These are phyloP conservation scores for Sordariomycetes sp. DNA, from an alignment of 2,329 filamentous ascomycete genomes.

Conservation along the genomic window DNA sequence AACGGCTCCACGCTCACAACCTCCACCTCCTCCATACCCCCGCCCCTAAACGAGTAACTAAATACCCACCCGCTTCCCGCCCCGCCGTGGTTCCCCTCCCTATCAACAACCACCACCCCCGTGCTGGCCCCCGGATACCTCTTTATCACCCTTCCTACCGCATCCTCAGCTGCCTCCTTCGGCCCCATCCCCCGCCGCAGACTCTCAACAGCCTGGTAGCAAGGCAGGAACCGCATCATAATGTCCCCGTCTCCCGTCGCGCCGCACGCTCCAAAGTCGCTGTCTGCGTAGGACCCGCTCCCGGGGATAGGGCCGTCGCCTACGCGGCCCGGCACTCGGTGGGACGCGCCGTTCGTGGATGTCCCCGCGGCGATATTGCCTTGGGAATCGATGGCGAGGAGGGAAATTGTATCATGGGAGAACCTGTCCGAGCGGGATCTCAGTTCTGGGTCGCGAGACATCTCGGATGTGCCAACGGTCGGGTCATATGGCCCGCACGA, in stretches of 20 bases:
- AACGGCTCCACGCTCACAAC: slow-evolving; percentile 24
- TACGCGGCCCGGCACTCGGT: slow-evolving; percentile 40
- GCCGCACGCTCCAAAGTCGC: slow-evolving; percentile 38
- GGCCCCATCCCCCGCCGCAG: slow-evolving; percentile 33
- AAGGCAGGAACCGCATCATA: slow-evolving; percentile 44
- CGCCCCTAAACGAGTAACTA: slow-evolving; percentile 35
- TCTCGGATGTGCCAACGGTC: slow-evolving; percentile 2
- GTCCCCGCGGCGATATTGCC: slow-evolving; percentile 39
- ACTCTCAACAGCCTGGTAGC: slow-evolving; percentile 43
- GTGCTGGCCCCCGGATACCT: slow-evolving; percentile 31
- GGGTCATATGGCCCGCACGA: slow-evolving; percentile 35
- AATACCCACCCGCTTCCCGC: slow-evolving; percentile 41
- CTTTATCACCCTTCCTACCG: slow-evolving; percentile 31
- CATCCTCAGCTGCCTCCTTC: slow-evolving; percentile 33
- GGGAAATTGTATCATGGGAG: slow-evolving; percentile 40
- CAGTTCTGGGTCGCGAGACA: not conserved
- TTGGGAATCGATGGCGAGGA: slow-evolving; percentile 28
- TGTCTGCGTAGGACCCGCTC: slow-evolving; percentile 40
- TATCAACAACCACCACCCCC: slow-evolving; percentile 37
- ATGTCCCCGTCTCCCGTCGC: slow-evolving; percentile 43
- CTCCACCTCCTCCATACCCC: slow-evolving; percentile 27
- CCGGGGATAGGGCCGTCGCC: slow-evolving; percentile 41
- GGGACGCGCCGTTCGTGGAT: slow-evolving; percentile 39
- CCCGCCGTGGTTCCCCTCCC: slow-evolving; percentile 31
- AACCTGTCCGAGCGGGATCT: not conserved